Percentiles rank a stretch among this genome's conserved stretches.
Conservation (phyloP, 129 eudicot genomes). For the Oenanthe sinensis region DNA sequence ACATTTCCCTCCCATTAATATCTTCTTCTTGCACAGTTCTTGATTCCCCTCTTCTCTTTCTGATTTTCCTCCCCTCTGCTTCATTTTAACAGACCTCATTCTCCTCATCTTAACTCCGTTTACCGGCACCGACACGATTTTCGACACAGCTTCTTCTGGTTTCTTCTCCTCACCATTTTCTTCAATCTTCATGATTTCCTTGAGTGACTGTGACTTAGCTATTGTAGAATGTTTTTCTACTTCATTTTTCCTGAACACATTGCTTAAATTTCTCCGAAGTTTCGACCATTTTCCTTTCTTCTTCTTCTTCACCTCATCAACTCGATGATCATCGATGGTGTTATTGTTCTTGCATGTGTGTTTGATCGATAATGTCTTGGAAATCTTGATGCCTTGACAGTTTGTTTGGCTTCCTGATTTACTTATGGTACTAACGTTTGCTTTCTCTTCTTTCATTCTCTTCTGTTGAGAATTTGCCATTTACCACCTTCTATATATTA, state of each 20-base stretch:
- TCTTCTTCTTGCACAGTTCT: conserved; percentile 51
- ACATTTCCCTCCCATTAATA: conserved; percentile 43
- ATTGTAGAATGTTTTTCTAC: background rate
- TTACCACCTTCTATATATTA: background rate
- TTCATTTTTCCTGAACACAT: conserved; percentile 1
- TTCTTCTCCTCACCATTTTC: background rate
- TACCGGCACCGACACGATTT: background rate
- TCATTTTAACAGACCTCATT: conserved; percentile 13
- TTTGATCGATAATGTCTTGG: background rate
- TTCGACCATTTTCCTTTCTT: conserved; percentile 5
- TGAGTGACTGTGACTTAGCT: background rate
- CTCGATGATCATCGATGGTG: background rate
- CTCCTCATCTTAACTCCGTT: conserved; percentile 14
- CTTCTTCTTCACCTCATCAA: background rate
- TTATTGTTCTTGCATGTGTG: background rate
- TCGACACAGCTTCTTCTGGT: background rate
- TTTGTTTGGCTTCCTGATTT: background rate
- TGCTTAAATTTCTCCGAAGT: background rate
- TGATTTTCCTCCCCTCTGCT: conserved; percentile 9
- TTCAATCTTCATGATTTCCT: conserved; percentile 4
- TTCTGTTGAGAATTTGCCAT: background rate
- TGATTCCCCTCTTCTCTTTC: conserved; percentile 2
- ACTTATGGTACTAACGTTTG: background rate
- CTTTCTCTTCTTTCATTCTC: background rate
- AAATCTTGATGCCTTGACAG: background rate